A percentile compares a stretch with the other conserved stretches of the same genome.
Conservation (phyloP, 1,284 basidiomycete species). For the Ustilago shanxiensis region DNA sequence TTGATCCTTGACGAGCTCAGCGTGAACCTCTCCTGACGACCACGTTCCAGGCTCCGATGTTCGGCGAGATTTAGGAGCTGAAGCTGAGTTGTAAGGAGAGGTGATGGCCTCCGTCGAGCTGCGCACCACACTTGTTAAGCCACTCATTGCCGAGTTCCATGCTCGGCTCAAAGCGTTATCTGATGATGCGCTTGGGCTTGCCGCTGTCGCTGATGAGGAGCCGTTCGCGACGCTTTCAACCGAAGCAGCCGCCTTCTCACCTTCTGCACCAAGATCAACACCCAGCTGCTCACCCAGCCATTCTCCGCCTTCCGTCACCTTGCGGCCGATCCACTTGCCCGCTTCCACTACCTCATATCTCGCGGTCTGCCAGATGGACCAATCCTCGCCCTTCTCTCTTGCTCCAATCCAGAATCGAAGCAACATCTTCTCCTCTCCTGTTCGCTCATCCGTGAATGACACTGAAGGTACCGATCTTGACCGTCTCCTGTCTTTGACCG, state of each 20-base stretch:
- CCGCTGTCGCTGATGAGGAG: neutral
- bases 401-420: slow-evolving; percentile 60
- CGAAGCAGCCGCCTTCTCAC: neutral
- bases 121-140: slow-evolving; percentile 33
- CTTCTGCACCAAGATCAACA: slow-evolving; percentile 11
- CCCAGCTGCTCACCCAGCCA: slow-evolving; percentile 50
- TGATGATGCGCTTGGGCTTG: slow-evolving; percentile 5
- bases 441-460: slow-evolving; percentile 40
- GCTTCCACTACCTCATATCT: slow-evolving; percentile 48
- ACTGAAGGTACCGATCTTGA: slow-evolving; percentile 55
- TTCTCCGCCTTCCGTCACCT: slow-evolving; percentile 51
- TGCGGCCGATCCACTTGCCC: slow-evolving; percentile 49
- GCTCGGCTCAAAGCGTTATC: slow-evolving; percentile 26
- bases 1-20: slow-evolving; percentile 62
- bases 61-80: slow-evolving; percentile 18
- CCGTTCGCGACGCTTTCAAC: neutral
- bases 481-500: slow-evolving; percentile 38
- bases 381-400: slow-evolving; percentile 57
- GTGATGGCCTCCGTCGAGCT: slow-evolving; percentile 43
- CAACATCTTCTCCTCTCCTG: slow-evolving; percentile 58
- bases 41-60: slow-evolving; percentile 55
- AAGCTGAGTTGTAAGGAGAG: slow-evolving; percentile 24
- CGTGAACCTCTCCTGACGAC: slow-evolving; percentile 60
- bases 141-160: slow-evolving; percentile 38
- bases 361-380: slow-evolving; percentile 52